Conservation (phyloP, 768 basidiomycete species). For the Tricholoma flavovirens region DNA sequence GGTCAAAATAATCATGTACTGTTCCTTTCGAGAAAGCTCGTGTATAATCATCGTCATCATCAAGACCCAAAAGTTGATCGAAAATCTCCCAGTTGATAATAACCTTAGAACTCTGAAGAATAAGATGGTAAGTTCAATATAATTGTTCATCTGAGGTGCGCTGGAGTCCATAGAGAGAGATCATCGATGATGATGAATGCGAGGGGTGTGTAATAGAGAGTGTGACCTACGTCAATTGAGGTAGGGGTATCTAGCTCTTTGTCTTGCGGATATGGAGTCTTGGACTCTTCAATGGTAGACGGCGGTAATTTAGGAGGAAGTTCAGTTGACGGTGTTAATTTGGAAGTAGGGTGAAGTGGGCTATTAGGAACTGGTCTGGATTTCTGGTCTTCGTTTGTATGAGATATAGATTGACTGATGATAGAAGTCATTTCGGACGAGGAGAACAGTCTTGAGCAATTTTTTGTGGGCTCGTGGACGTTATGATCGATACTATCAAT, state of each 20-base stretch:
- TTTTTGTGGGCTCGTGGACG: background rate
- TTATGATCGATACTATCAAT: background rate
- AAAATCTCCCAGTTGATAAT: conserved; percentile 80
- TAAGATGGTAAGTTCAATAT: background rate
- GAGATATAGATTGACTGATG: background rate
- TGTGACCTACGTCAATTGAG: conserved; percentile 5
- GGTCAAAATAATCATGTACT: conserved; percentile 74
- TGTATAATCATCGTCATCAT: conserved; percentile 51
- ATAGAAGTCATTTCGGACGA: background rate
- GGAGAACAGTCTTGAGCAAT: background rate
- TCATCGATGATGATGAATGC: conserved; percentile 1
- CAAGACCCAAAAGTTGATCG: conserved; percentile 84
- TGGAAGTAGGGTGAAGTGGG: background rate
- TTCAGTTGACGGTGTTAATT: background rate
- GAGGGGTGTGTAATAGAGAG: background rate
- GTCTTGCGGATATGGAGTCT: conserved; percentile 2
- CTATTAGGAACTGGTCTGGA: background rate
- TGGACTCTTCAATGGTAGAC: background rate
- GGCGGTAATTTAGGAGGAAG: background rate
- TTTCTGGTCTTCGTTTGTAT: background rate
- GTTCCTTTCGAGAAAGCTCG: conserved; percentile 75
- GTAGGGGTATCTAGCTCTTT: background rate
- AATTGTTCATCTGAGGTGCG: conserved; percentile 1
- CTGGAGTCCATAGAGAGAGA: background rate
- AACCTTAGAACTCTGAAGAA: conserved; percentile 7